Base-by-base conservation (phyloP, 2,329 filamentous ascomycete genomes). In the Aschersonia sp. region DNA sequence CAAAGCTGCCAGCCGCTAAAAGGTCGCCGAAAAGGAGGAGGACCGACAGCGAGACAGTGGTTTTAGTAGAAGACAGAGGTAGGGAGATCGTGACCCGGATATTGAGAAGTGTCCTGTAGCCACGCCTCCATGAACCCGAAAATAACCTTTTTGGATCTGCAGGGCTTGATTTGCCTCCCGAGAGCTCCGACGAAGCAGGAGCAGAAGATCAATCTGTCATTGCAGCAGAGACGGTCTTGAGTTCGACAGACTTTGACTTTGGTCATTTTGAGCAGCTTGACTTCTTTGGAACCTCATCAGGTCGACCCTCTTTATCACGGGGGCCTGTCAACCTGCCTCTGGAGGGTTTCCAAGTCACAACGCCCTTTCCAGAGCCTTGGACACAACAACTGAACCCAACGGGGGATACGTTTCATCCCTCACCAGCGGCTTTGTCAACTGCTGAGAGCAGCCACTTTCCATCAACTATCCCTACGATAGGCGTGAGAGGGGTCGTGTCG, bases 21-120 rank as follows among this genome's bases (percentile, higher is more conserved):
- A 60, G 62, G 49, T 65, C 64, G 44, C 65, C 64, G 45, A 67
- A 67, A 55, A 58, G 65, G 49, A 59, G 61, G 50, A 59, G 64
- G 49, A 66, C 63, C 40, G 58, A 57, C 44, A 61, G 56, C 47
- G 60, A 64, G 53, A 58, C 52, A 51, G 53, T 62, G 56, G 58
- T 61, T 48, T 56, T 59, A 7, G 12, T 38, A 58, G 59, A 58
- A 57, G 60, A 66, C 50, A 43, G 60, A 54, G 59, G 65, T 67
- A 63, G 48, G 65, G 62, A 30, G 10, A n/a, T 5, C 20, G 5
- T 5, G 9, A 20, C 20, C 20, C 20, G 20, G 20, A 20, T 20
- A 20, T 20, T 20, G 20, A 20, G 20, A 20, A 20, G 20, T 20
- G 20, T 20, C 20, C 2, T 20, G 2, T 20, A 20, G 20, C 20